Conservation (phyloP, 1,139 yeast species). For the Sugiyamaella pinicola region DNA sequence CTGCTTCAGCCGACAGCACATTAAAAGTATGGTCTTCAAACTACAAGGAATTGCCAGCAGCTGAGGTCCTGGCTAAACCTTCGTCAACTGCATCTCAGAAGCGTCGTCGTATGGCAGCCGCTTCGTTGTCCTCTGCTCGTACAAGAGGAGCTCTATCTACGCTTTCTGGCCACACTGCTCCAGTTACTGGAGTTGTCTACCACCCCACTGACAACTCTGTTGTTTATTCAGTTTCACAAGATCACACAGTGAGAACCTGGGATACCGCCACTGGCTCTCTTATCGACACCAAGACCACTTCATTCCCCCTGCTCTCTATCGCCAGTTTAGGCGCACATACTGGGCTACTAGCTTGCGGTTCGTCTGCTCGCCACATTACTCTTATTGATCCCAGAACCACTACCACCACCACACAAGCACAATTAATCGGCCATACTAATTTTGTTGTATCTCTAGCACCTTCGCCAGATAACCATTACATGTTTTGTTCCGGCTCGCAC, state of each 20-base stretch:
- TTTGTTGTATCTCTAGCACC: slow-evolving; percentile 81
- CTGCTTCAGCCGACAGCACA: slow-evolving; percentile 83
- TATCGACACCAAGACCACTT: slow-evolving; percentile 85
- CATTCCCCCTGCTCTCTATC: slow-evolving; percentile 80
- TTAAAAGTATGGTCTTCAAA: slow-evolving; percentile 88
- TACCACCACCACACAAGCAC: slow-evolving; percentile 57
- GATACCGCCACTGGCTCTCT: slow-evolving; percentile 82
- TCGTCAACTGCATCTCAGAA: slow-evolving; percentile 79
- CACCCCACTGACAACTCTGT: slow-evolving; percentile 72
- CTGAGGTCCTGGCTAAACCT: slow-evolving; percentile 47
- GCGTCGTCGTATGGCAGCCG: slow-evolving; percentile 82
- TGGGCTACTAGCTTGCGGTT: slow-evolving; percentile 83
- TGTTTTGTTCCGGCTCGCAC: slow-evolving; percentile 88
- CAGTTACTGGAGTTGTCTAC: slow-evolving; percentile 83
- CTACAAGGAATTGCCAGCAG: slow-evolving; percentile 80
- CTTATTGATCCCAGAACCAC: slow-evolving; percentile 81
- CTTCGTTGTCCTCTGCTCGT: slow-evolving; percentile 61
- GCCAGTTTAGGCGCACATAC: slow-evolving; percentile 61
- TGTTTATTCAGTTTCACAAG: slow-evolving; percentile 92
- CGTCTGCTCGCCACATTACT: slow-evolving; percentile 93
- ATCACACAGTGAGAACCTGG: slow-evolving; percentile 95
- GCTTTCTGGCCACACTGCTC: slow-evolving; percentile 77
- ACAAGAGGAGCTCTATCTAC: slow-evolving; percentile 80
- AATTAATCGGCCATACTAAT: slow-evolving; percentile 86
- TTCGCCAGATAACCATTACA: slow-evolving; percentile 51